Evolutionary conservation across 768 basidiomycete genomes (phyloP), one percentile per base, ranked within the genome.

Genomic region (Peribolospora kevripleyi): DNA sequence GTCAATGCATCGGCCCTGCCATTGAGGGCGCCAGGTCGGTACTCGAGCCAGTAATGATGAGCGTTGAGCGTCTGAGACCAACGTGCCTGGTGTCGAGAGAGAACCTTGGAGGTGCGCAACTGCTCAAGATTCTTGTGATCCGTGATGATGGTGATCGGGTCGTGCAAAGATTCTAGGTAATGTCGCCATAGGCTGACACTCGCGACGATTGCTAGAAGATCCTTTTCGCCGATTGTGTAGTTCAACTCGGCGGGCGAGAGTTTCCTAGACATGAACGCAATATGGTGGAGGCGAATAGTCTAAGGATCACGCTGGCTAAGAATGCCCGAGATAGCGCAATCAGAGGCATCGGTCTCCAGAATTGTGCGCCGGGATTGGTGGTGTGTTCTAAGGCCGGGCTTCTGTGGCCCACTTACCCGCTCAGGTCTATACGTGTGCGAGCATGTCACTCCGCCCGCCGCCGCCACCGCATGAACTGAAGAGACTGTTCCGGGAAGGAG

Each of bases 161-260:
- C 8, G 0, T 60, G 46, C 5, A 66, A 71, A 45, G 39, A 43
- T 67, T 52, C 73, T 64, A 1, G 66, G 66, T 53, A 63, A 57
- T 42, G 73, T 60, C 49, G 65, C 60, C n/a, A 71, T 9, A 60
- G 39, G 7, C 53, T 48, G 25, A 25, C 25, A 50, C 73, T 57
- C 0, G 67, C 65, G n/a, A 76, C 62, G 49, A 76, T 68, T 1
- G 71, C 72, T 0, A 76, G 65, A 10, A 76, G 62, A 64, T 77
- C 75, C 58, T 73, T 71, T 56, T 78, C 69, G 55, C 75, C 68
- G 14, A 73, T 69, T 10, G 72, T 64, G 57, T 77, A 76, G 60
- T 76, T 76, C 2, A 62, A 37, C 59, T 78, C 70, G 0, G 70
- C 61, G 0, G 58, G 41, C 9, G 3, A 3, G 43, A 64, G 11